Evolutionary conservation across 306 rosid genomes (phyloP).

Genomic region (Medicago arabica): DNA sequence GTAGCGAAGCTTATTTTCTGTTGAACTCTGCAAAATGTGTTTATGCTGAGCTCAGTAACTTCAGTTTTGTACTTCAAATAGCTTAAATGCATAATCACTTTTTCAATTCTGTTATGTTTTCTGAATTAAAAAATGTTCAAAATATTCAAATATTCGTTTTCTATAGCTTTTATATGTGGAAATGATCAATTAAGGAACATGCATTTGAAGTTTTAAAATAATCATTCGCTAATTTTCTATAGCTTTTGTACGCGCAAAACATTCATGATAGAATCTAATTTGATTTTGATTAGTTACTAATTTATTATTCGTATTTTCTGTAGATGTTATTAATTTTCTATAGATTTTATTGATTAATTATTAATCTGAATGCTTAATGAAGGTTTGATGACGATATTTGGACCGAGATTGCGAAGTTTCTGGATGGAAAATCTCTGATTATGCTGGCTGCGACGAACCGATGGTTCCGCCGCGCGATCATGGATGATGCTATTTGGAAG

Average conservation of each 20-base stretch:
- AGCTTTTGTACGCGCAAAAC: neutral
- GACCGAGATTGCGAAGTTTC: constrained; percentile 84
- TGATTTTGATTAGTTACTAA: constrained; percentile 4
- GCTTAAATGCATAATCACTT: neutral
- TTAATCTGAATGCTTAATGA: constrained; percentile 28
- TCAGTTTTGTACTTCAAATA: constrained; percentile 11
- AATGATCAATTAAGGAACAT: neutral
- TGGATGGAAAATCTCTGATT: constrained; percentile 84
- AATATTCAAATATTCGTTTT: constrained; percentile 9
- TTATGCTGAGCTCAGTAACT: constrained; percentile 8
- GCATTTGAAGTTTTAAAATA: neutral
- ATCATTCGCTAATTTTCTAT: neutral
- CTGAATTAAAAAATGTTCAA: constrained; percentile 12
- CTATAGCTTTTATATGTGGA: neutral
- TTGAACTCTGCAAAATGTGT: constrained; percentile 6
- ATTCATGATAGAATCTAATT: neutral
- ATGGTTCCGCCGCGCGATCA: constrained; percentile 74
- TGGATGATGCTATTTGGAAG: constrained; percentile 88
- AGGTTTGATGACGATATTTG: constrained; percentile 93
- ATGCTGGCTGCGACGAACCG: constrained; percentile 78
- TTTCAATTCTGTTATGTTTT: neutral
- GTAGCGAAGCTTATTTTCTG: neutral
- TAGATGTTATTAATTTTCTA: constrained; percentile 1
- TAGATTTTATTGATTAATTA: neutral
- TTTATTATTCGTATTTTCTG: neutral